Percentiles rank a stretch among this genome's conserved stretches.
phyloP scores from a whole-genome alignment of 2,329 filamentous ascomycete species.

The Pseudocercospora macadamiae region DNA sequence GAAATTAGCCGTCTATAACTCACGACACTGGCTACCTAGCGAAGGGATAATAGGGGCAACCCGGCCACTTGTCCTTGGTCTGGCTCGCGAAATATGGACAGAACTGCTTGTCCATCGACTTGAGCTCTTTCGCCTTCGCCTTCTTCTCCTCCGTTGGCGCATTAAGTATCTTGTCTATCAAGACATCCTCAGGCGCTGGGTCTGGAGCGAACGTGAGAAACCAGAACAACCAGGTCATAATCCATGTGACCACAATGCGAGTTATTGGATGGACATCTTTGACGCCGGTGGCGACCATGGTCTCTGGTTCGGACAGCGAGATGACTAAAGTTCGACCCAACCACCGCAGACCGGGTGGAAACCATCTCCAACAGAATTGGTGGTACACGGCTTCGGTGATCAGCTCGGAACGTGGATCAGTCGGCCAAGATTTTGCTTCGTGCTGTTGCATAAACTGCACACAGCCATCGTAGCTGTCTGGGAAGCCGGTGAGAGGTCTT shows the following conservation, averaged over 20 bases:
- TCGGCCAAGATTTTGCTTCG: neutral
- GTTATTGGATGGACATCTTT: constrained; percentile 4
- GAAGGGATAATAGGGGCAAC: constrained; percentile 2
- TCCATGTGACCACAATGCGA: neutral
- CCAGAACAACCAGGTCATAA: constrained; percentile 11
- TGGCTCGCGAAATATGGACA: constrained; percentile 8
- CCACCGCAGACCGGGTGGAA: constrained; percentile 1
- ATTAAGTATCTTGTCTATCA: neutral
- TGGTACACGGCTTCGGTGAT: constrained; percentile 2
- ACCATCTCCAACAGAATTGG: constrained; percentile 2
- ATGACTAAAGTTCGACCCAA: neutral
- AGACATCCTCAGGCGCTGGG: neutral
- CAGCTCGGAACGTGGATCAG: constrained; percentile 5
- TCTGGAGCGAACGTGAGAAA: constrained; percentile 6
- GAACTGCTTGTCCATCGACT: neutral
- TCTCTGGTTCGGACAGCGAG: neutral
- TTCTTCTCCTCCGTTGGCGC: constrained; percentile 3
- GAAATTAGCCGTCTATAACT: too few relatives aligned
- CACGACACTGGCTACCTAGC: neutral
- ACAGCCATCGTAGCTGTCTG: neutral
- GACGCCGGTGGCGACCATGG: neutral
- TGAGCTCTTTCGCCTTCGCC: neutral
- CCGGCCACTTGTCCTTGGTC: constrained; percentile 2
- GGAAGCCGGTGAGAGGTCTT: constrained; percentile 2
- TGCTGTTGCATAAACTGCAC: neutral